A percentile compares a stretch with the other conserved stretches of the same genome.
phyloP scores from a whole-genome alignment of 2,329 filamentous ascomycete genomes.

The Xylariaceae sp. region DNA sequence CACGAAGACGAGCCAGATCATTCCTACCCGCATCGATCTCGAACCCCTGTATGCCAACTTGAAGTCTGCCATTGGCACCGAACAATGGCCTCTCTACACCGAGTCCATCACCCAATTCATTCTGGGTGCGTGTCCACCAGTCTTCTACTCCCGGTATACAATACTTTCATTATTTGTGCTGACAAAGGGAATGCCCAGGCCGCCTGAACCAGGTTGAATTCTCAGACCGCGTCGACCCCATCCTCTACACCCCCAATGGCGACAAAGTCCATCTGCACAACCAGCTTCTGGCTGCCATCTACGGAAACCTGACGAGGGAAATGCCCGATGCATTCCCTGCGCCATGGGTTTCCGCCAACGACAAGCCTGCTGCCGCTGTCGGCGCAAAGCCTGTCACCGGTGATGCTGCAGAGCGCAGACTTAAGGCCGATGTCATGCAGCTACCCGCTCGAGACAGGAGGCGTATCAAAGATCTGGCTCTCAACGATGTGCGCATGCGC shows the following conservation, averaged over 20 bases:
- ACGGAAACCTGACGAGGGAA: conserved; percentile 67
- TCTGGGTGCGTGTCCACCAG: conserved; percentile 47
- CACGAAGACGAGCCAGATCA: conserved; percentile 59
- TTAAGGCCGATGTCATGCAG: conserved; percentile 70
- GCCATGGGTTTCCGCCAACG: conserved; percentile 69
- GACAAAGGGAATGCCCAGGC: conserved; percentile 41
- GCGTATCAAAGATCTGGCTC: conserved; percentile 62
- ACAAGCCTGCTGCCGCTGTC: conserved; percentile 58
- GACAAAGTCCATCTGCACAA: conserved; percentile 65
- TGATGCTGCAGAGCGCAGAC: conserved; percentile 62
- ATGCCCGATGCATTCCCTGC: conserved; percentile 66
- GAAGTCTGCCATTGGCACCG: conserved; percentile 56
- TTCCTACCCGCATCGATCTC: conserved; percentile 65
- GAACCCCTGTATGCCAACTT: conserved; percentile 63
- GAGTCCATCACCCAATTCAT: conserved; percentile 62
- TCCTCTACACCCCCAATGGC: conserved; percentile 55
- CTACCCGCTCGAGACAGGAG: conserved; percentile 64
- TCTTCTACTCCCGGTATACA: neutral
- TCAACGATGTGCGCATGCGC: conserved; percentile 55
- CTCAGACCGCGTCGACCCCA: conserved; percentile 57
- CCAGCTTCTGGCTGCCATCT: conserved; percentile 64
- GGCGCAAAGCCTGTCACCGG: conserved; percentile 62
- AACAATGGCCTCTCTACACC: conserved; percentile 65
- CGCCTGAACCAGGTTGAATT: conserved; percentile 63
- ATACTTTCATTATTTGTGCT: conserved; percentile 21